These are phyloP conservation scores for Exutisphaerella laricina DNA, from an alignment of 2,329 filamentous ascomycete genomes.

Conservation along the genomic window DNA sequence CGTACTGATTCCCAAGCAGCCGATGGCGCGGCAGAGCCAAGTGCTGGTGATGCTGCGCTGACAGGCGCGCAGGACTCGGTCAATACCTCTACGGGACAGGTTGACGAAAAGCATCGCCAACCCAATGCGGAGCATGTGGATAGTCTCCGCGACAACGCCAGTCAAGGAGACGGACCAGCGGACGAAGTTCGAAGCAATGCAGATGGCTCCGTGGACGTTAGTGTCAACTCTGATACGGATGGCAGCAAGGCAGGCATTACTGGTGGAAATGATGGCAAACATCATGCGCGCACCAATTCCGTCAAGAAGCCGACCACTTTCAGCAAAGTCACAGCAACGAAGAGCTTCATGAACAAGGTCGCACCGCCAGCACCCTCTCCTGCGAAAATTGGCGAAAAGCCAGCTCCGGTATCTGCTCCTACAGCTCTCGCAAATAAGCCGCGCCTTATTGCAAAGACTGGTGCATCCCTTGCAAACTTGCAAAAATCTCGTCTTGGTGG, in stretches of 20 bases:
- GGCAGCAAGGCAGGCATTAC: slow-evolving; percentile 55
- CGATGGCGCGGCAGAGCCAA: slow-evolving; percentile 27
- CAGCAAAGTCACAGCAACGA: slow-evolving; percentile 81
- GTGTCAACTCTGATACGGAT: slow-evolving; percentile 72
- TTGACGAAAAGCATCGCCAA: slow-evolving; percentile 9
- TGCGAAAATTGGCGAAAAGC: slow-evolving; percentile 50
- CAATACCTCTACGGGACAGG: slow-evolving; percentile 1
- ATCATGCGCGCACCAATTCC: slow-evolving; percentile 53
- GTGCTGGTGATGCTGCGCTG: slow-evolving; percentile 29
- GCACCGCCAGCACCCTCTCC: slow-evolving; percentile 47
- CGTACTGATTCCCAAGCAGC: slow-evolving; percentile 13
- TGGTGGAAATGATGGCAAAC: slow-evolving; percentile 50
- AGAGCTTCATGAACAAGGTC: slow-evolving; percentile 74
- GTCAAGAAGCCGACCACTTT: slow-evolving; percentile 72
- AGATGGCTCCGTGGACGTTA: slow-evolving; percentile 63
- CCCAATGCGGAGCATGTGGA: slow-evolving; percentile 16
- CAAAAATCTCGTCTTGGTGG: slow-evolving; percentile 34
- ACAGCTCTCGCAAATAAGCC: slow-evolving; percentile 51
- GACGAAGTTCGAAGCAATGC: slow-evolving; percentile 53
- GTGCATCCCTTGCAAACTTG: slow-evolving; percentile 49
- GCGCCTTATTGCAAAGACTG: slow-evolving; percentile 70
- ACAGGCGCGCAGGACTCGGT: slow-evolving; percentile 11
- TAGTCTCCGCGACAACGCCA: slow-evolving; percentile 32
- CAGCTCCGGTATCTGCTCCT: slow-evolving; percentile 46
- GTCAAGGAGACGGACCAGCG: slow-evolving; percentile 36